Evolutionary conservation across 192 early-diverging fungal genomes (phyloP), one percentile per base, ranked within the genome.

Genomic region (Thamnidium elegans): DNA sequence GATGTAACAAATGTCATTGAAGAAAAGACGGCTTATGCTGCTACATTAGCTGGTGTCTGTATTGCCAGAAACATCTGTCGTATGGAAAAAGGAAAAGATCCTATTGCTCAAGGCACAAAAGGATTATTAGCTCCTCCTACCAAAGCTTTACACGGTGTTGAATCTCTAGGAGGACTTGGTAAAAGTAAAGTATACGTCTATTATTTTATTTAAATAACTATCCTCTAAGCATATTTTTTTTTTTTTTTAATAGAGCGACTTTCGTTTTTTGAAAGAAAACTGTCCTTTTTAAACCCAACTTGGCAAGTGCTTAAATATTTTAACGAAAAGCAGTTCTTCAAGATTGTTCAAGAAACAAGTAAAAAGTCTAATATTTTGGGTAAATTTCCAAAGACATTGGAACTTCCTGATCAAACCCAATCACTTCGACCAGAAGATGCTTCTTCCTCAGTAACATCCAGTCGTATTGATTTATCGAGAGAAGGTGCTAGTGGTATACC

Each of bases 21-120:
- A 64, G 71, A 75, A 42, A 79, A 79, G 51, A 70, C 75, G 15
- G 77, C 62, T 7, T 79, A 70, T 54, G 62, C 74, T 32, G 77
- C 77, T 10, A 76, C 70, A 0, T 20, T 76, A 23, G 67, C 71
- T 19, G 77, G 70, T 8, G 71, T 72, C 11, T 53, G 68, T 31
- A 72, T 76, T 47, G 63, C 67, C 1, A 52, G 71, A 14, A 79
- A 79, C 54, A 79, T 79, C 20, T 63, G 67, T 47, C 66, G 70
- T 4, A 8, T 73, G 26, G 67, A 58, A 19, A 76, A 69, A 26
- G 70, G 68, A 6, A 79, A 79, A 32, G 42, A 50, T 36, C 64
- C 68, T 14, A 26, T 70, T 20, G 45, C 56, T 3, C 73, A 75
- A 55, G 65, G 73, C 14, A 61, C 19, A 61, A 63, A 50, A 11